Evolutionary conservation across 129 eudicot genomes (phyloP).

Genomic region (Saposhnikovia divaricata): DNA sequence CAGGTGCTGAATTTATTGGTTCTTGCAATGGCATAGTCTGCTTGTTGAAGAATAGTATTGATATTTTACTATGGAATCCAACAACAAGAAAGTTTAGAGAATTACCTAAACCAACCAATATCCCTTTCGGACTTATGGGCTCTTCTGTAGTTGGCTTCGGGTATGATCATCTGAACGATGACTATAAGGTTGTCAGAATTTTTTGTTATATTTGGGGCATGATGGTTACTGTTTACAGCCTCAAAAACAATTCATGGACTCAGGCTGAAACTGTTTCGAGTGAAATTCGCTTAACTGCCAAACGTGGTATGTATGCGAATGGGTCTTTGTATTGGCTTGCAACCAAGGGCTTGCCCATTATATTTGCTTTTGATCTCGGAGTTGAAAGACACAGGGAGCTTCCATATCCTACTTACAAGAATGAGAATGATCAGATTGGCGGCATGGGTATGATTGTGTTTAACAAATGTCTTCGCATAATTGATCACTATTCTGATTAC

Average conservation of each 20-base stretch:
- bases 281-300: not conserved
- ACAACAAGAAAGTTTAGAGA: not conserved
- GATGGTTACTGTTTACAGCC: not conserved
- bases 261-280: not conserved
- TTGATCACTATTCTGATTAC: not conserved
- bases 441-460: not conserved
- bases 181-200: not conserved
- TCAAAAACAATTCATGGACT: not conserved
- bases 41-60: constrained; percentile 8
- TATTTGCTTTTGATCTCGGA: constrained; percentile 4
- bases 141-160: not conserved
- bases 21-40: constrained; percentile 29
- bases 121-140: not conserved
- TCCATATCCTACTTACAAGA: not conserved
- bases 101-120: not conserved
- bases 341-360: not conserved
- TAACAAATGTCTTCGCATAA: not conserved
- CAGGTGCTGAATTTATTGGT: constrained; percentile 18
- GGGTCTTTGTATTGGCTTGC: not conserved
- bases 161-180: not conserved
- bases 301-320: not conserved
- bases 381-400: not conserved
- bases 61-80: not conserved
- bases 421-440: not conserved
- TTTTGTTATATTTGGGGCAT: not conserved